Base-by-base conservation (phyloP, 2,329 filamentous ascomycete species). In the Bipolaris bicolor region DNA sequence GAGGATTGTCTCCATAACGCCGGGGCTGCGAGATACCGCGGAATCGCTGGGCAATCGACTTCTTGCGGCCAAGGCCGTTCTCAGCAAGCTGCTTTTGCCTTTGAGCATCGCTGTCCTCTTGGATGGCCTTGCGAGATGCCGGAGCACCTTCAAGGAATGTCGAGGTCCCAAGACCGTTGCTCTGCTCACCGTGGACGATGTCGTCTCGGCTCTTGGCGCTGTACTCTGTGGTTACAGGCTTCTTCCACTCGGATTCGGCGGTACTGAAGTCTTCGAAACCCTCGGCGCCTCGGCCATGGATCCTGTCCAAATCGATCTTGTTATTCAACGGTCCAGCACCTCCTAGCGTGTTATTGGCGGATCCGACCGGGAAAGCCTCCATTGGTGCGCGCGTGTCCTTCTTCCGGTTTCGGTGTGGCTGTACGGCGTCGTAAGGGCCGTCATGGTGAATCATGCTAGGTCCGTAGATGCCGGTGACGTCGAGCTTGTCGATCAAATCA, bases 391-490 rank as follows among this genome's bases (percentile, higher is more conserved):
- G 88, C 58, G 88, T 87, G 70, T 89, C 88, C 68, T 88, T 91
- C 72, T 90, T 90, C 56, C 91, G 88, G 77, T 98, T 99, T 63
- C 95, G 91, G 75, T 96, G 90, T 4, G 95, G 92, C 76, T 97
- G 96, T 75, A 95, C 91, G 18, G 95, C 95, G 77, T 99, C 95
- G 70, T 97, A 99, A 4, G 95, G 95, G 0, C 95, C 95, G 71
- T 98, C 95, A 72, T 99, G 95, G 71, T 99, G 95, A 78, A 98
- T 97, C 66, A 97, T 81, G 78, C 94, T 93, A 69, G 90, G 91
- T 55, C 95, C 94, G 73, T 96, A 97, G 67, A 98, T 96, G 75
- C 93, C 93, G 4, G 93, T 97, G 61, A 95, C 93, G 80, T 98
- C 95, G 64, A 99, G 82, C 76, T 97, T 94, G 79, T 99, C 95